Conservation (phyloP, 202 grass and related monocot species). For the Elaeis oleifera region DNA sequence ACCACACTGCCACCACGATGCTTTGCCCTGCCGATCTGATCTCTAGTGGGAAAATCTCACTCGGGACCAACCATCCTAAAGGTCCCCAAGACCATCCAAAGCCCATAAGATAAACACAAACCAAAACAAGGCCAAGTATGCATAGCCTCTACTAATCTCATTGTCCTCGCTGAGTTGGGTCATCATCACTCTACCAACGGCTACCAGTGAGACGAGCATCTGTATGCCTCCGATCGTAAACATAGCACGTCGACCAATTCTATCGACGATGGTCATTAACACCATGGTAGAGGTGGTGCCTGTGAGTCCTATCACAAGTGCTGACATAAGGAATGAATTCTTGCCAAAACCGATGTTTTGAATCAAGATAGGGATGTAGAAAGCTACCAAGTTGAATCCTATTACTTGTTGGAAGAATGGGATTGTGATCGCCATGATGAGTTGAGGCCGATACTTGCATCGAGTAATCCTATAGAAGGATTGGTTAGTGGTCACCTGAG, state of each 20-base stretch:
- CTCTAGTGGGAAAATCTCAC: constrained; percentile 8
- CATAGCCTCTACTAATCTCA: background rate
- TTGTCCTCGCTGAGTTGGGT: background rate
- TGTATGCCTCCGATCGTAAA: background rate
- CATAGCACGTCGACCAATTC: background rate
- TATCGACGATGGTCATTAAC: background rate
- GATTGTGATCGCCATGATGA: constrained; percentile 46
- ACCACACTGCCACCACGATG: background rate
- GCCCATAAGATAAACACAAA: background rate
- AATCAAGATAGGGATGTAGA: constrained; percentile 59
- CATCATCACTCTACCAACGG: background rate
- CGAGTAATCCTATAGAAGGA: constrained; percentile 46
- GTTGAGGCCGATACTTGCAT: constrained; percentile 55
- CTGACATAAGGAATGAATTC: constrained; percentile 23
- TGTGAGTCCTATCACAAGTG: background rate
- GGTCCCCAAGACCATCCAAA: constrained; percentile 15
- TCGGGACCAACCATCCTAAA: constrained; percentile 6
- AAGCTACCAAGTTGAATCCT: constrained; percentile 77
- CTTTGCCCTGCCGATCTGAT: constrained; percentile 8
- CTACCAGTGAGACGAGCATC: background rate
- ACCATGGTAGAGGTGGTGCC: background rate
- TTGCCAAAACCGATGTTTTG: constrained; percentile 52
- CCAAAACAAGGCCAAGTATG: background rate
- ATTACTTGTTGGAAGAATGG: constrained; percentile 72
- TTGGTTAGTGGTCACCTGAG: constrained; percentile 23